A percentile compares a stretch with the other conserved stretches of the same genome.
Evolutionary conservation across 768 basidiomycete genomes (phyloP).

Genomic region (Mycena filopes): DNA sequence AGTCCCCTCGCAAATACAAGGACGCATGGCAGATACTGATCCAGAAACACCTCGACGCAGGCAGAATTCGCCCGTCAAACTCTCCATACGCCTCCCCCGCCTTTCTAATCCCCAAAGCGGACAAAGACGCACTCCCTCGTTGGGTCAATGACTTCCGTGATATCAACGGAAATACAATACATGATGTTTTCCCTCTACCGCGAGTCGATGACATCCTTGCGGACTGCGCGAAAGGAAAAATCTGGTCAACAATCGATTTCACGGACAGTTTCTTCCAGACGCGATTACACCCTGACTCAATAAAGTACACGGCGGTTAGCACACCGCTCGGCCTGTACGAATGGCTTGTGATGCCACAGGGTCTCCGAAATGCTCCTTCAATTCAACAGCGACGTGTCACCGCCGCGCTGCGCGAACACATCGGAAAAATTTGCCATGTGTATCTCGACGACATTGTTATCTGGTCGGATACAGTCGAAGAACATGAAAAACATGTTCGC

Average conservation of each 20-base stretch:
- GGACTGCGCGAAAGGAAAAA: constrained; percentile 48
- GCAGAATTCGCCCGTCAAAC: constrained; percentile 38
- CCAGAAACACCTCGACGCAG: constrained; percentile 42
- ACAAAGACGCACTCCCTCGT: constrained; percentile 33
- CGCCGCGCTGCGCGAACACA: constrained; percentile 40
- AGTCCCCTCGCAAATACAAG: constrained; percentile 44
- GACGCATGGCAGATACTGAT: constrained; percentile 42
- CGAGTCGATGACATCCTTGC: constrained; percentile 43
- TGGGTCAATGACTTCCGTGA: constrained; percentile 44
- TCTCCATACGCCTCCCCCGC: constrained; percentile 41
- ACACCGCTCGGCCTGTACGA: constrained; percentile 52
- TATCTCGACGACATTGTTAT: constrained; percentile 60
- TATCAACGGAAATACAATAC: constrained; percentile 38
- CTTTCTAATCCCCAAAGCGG: constrained; percentile 46
- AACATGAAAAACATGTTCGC: constrained; percentile 42
- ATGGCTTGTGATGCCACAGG: constrained; percentile 56
- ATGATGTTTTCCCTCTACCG: constrained; percentile 39
- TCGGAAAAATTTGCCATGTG: constrained; percentile 55
- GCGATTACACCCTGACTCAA: constrained; percentile 30
- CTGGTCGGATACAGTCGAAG: constrained; percentile 49
- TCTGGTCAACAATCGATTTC: constrained; percentile 52
- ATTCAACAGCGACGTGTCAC: constrained; percentile 49
- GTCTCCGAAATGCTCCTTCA: constrained; percentile 45
- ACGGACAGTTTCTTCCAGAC: constrained; percentile 55
- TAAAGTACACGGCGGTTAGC: constrained; percentile 45